Conservation (phyloP, 306 rosid genomes). For the Luffa aegyptiaca region DNA sequence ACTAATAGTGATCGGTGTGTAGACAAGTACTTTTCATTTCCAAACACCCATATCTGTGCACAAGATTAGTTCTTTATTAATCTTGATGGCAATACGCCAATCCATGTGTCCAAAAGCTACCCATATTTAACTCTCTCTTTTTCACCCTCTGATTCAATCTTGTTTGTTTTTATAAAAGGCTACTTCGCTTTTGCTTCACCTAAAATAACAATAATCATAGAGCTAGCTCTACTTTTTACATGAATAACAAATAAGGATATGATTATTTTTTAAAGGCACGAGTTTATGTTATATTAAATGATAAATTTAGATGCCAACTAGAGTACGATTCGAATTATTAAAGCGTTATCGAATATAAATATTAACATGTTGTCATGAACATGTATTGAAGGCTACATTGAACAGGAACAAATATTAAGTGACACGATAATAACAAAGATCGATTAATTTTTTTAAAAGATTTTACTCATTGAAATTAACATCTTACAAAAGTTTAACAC, state of each 20-base stretch:
- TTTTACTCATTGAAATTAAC: no score
- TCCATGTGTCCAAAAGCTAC: neutral
- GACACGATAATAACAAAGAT: no score
- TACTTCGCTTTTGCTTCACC: neutral
- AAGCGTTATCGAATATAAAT: neutral
- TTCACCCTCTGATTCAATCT: no score
- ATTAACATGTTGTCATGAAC: no score
- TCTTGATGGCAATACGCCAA: neutral
- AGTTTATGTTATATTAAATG: neutral
- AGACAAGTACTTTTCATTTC: no score
- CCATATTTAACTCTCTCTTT: neutral
- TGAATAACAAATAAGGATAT: neutral
- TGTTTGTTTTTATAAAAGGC: neutral
- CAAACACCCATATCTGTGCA: neutral
- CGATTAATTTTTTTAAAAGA: no score
- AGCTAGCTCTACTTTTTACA: neutral
- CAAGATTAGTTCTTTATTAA: neutral
- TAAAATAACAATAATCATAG: neutral
- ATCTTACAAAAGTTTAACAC: no score
- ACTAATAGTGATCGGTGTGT: no score
- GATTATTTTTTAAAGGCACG: neutral
- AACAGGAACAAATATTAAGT: no score
- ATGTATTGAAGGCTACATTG: no score
- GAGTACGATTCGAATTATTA: neutral
- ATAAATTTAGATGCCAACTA: neutral